These are phyloP conservation scores for Debaryomycetaceae sp. DNA, from an alignment of 1,139 yeast genomes.

Conservation along the genomic window DNA sequence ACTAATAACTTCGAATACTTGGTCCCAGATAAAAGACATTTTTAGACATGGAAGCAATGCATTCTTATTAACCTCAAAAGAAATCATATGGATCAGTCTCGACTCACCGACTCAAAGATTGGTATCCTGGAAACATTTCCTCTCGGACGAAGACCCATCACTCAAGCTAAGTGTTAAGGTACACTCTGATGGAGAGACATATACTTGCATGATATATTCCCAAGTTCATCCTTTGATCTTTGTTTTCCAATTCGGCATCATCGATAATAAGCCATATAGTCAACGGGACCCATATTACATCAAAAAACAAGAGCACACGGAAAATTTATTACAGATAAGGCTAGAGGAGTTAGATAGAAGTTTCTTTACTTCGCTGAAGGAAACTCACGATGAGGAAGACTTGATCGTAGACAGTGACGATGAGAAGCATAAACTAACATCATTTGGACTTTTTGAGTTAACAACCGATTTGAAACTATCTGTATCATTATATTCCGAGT, in stretches of 20 bases:
- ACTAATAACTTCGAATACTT: conserved; percentile 48
- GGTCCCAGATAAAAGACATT: conserved; percentile 56
- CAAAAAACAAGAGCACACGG: conserved; percentile 7
- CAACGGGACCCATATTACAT: conserved; percentile 23
- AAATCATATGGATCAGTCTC: conserved; percentile 48
- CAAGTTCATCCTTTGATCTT: conserved; percentile 38
- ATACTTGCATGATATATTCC: conserved; percentile 38
- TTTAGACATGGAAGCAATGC: conserved; percentile 19
- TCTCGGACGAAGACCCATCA: conserved; percentile 55
- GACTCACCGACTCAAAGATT: conserved; percentile 29
- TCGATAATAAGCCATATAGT: conserved; percentile 31
- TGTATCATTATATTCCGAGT: conserved; percentile 4
- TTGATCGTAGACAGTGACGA: conserved; percentile 3
- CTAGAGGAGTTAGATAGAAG: conserved; percentile 10
- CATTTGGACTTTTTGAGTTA: conserved; percentile 19
- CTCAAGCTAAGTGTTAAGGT: conserved; percentile 34
- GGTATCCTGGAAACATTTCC: conserved; percentile 68
- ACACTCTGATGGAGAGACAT: conserved; percentile 16
- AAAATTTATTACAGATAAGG: conserved; percentile 13
- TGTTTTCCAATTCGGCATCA: conserved; percentile 40
- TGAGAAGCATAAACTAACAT: conserved; percentile 2
- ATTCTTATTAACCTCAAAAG: conserved; percentile 58
- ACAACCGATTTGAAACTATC: conserved; percentile 13
- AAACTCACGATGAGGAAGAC: conserved; percentile 4
- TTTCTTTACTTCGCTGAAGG: conserved; percentile 8